Evolutionary conservation across 2,329 filamentous ascomycete genomes (phyloP), one percentile per base, ranked within the genome.

Genomic region (Aspergillus aculeatus): DNA sequence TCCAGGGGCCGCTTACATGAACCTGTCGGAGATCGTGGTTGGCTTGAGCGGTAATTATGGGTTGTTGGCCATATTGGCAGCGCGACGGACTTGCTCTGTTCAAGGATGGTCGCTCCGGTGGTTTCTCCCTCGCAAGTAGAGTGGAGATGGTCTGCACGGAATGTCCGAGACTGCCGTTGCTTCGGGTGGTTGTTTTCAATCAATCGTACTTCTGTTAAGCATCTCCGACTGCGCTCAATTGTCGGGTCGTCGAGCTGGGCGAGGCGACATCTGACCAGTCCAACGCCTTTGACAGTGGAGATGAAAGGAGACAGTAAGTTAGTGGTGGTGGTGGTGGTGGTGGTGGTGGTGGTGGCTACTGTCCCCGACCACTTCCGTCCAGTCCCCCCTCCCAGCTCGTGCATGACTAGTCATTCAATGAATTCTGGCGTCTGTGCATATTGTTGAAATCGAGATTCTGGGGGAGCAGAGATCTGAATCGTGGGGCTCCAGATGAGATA

Each of bases 231-330:
- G 38, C 35, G 50, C 50, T 23, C 38, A n/a, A 16, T 55, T 44
- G 38, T 44, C 38, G 38, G 41, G 41, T 41, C 26, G 53, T 48
- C 23, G 53, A 55, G 44, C 24, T 29, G 16, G 19, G 41, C 38
- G 47, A 32, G 53, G 26, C 53, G 53, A 55, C 23, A 55, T 48
- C 47, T 31, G 53, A 55, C 53, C 41, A 32, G 53, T 55, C 53
- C n/a, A 55, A 47, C 53, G 53, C 53, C 53, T 48, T 29, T 23
- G 41, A 55, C 11, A n/a, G 41, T 32, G 53, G 29, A 55, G 53
- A 32, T 21, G 14, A 44, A 55, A 31, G 38, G 38, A 44, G 53
- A 32, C 21, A 54, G 24, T 29, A 26, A 26, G 19, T 12, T 31
- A 47, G 35, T n/a, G 26, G 38, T 11, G 29, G 31, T 47, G 38